Base-by-base conservation (phyloP, 1,284 basidiomycete genomes). In the Rhodotorula sp. region DNA sequence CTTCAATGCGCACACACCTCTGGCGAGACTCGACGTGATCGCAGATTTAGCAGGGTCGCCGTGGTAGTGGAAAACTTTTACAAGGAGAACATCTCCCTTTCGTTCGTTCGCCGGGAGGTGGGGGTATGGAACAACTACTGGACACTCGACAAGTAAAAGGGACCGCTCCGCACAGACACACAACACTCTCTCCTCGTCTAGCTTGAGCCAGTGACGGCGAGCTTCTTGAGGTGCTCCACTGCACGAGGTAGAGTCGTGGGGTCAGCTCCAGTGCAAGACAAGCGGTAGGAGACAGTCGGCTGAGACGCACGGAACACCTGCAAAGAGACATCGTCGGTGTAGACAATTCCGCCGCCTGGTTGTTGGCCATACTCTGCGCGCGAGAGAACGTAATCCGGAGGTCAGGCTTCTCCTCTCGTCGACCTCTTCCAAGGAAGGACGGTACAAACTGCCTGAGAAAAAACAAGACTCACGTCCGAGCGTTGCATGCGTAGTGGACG, bases 241-340 rank as follows among this genome's bases (percentile, higher is more conserved):
- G 18, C 29, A 30, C 12, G 30, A 15, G 45, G 8, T 26, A 33
- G 44, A 57, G 14, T 7, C 10, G 46, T 14, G 12, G 22, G 15
- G 17, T 20, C 20, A 29, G 20, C 6, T 17, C 24, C 15, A 3
- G 29, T 20, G 8, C 20, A 3, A 8, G 37, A 12, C 20, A 5
- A 18, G 26, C 24, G 42, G 29, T 24, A 6, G 46, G 22, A 6
- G 46, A 6, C 26, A 42, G 8, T 42, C 37, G 33, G n/a, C 6
- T 3, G 33, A 7, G 56, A 57, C 64, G 60, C 30, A 70, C 93
- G 95, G 84, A 96, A 95, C 69, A 95, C 91, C 81, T 95, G 93
- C 82, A 95, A 85, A 80, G 91, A 95, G 71, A 99, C 95, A 82
- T 99, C 96, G 82, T 99, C 96, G 65, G 96, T 99, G 81, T 98